Evolutionary conservation across 2,329 filamentous ascomycete genomes (phyloP).

Genomic region (Xylariaceae sp.): DNA sequence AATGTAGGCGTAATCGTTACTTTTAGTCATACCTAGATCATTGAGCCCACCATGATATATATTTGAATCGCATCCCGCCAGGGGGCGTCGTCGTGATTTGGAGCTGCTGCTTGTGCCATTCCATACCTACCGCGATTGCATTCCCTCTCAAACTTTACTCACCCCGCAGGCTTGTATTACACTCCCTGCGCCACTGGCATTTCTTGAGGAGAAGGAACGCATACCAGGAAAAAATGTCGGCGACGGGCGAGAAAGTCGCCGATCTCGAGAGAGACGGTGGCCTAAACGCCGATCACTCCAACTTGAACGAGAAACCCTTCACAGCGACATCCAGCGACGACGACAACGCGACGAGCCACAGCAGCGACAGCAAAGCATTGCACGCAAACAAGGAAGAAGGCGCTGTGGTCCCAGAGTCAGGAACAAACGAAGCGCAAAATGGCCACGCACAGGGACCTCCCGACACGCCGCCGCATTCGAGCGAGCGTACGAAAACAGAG

Average conservation of each 20-base stretch:
- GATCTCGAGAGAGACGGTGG: slow-evolving; percentile 15
- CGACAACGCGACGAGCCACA: slow-evolving; percentile 1
- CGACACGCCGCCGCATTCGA: background rate
- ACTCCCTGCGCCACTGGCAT: too few species aligned
- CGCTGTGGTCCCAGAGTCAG: background rate
- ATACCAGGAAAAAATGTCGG: slow-evolving; percentile 9
- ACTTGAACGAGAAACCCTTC: slow-evolving; percentile 1
- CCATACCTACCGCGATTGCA: too few species aligned
- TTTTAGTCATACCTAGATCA: too few species aligned
- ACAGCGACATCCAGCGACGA: slow-evolving; percentile 11
- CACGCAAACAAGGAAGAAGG: background rate
- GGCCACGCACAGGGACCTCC: slow-evolving; percentile 2
- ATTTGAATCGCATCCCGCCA: too few species aligned
- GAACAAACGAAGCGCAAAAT: slow-evolving; percentile 2
- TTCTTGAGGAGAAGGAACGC: too few species aligned
- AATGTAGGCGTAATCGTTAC: too few species aligned
- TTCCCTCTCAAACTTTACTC: too few species aligned
- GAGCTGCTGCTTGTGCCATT: too few species aligned
- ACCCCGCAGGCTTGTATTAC: too few species aligned
- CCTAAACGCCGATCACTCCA: background rate
- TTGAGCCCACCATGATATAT: too few species aligned
- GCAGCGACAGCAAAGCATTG: background rate
- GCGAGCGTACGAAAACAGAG: slow-evolving; percentile 27
- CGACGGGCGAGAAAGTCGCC: slow-evolving; percentile 12
- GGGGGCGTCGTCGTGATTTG: too few species aligned